Evolutionary conservation across 1,139 yeast genomes (phyloP), one percentile per base, ranked within the genome.

Genomic region (Blastobotrys buckinghamii): DNA sequence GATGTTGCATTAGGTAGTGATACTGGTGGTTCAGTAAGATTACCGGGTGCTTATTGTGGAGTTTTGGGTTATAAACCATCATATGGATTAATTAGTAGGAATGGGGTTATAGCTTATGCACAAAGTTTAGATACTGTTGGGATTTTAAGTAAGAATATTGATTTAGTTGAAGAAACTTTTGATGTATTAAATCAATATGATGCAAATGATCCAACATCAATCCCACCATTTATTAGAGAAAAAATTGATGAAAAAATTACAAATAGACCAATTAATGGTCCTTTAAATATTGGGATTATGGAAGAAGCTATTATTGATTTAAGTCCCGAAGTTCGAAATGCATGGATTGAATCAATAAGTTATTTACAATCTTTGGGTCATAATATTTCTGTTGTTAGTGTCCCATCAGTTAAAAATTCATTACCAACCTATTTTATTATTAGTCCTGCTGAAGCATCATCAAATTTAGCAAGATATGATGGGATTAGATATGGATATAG

Each of bases 61-160:
- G 75, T 84, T 0, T 69, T 78, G 40, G 98, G 98, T 0, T 89
- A 86, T 69, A 92, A 92, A 63, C 98, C 98, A 0, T 75, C 94
- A 0, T 92, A 92, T 64, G 98, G 98, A 0, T 72, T 96, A 33
- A 70, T 94, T 2, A 89, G 97, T 0, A 71, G 99, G 48, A 82
- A 89, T 82, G 99, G 98, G 1, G 87, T 92, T 12, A 72, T 90
- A 3, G 82, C 97, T 0, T 92, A 89, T 67, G 97, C 97, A 0
- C 97, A 94, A 64, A 83, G 94, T 29, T 72, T 94, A 47, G 99
- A 94, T 63, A 89, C 97, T 0, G 97, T 94, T 9, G 99, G 99
- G 0, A 77, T 94, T 0, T 50, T 90, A 38, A 71, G 89, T 0
- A 72, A 72, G 16, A 71, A 76, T 39, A 55, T 84, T 5, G 67